phyloP scores from a whole-genome alignment of 2,329 filamentous ascomycete genomes.

The Neonectria coccinea region DNA sequence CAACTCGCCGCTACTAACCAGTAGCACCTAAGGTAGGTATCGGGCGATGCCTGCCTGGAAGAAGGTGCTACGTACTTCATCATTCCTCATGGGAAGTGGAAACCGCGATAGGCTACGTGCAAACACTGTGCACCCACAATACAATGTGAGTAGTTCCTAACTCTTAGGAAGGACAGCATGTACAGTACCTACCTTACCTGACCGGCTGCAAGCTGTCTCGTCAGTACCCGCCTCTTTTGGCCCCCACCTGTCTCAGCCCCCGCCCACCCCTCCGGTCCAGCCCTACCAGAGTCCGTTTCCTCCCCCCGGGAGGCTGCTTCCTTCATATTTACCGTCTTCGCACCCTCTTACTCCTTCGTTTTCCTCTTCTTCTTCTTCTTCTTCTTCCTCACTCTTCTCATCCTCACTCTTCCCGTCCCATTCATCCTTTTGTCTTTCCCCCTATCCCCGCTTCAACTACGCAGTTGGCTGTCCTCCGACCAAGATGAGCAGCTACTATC shows the following conservation, averaged over 20 bases:
- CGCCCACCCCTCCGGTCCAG: constrained; percentile 34
- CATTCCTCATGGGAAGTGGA: neutral
- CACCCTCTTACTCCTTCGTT: neutral
- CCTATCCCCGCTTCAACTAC: neutral
- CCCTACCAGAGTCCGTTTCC: constrained; percentile 36
- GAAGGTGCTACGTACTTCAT: too few species aligned
- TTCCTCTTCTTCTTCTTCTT: constrained; percentile 6
- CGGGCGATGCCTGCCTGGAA: too few species aligned
- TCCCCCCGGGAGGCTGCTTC: constrained; percentile 13
- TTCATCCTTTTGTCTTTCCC: neutral
- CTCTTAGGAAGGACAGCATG: neutral
- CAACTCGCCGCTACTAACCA: neutral
- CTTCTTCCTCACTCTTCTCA: neutral
- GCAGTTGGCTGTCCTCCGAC: neutral
- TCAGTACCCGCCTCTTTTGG: constrained; percentile 16
- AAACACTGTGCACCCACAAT: neutral
- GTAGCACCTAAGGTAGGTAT: too few species aligned
- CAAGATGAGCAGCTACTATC: constrained; percentile 57
- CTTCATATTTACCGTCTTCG: constrained; percentile 15
- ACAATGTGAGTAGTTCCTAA: neutral
- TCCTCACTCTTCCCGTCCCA: neutral
- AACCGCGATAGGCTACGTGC: neutral
- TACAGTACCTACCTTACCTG: neutral
- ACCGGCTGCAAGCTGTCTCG: constrained; percentile 1
- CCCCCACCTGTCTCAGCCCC: constrained; percentile 40